Conservation (phyloP, 768 basidiomycete species). For the Mycena albidolilacea region DNA sequence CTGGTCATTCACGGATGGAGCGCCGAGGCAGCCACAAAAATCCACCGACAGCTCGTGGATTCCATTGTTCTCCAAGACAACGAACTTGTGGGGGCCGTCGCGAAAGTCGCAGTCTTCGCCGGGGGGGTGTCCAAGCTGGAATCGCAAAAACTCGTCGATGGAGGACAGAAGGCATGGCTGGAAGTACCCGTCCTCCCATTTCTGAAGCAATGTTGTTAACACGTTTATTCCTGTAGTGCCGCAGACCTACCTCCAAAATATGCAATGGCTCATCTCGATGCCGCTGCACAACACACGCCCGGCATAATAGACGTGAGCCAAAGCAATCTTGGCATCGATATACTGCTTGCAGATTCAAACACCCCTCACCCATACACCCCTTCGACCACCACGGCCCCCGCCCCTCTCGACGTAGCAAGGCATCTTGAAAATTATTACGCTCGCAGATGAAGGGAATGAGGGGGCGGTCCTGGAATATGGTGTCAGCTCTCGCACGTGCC, state of each 20-base stretch:
- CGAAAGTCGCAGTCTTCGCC: slow-evolving; percentile 32
- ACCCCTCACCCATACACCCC: slow-evolving; percentile 23
- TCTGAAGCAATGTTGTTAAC: slow-evolving; percentile 16
- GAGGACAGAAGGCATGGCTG: slow-evolving; percentile 3
- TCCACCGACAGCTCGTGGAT: slow-evolving; percentile 39
- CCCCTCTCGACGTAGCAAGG: slow-evolving; percentile 35
- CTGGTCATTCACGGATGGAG: slow-evolving; percentile 21
- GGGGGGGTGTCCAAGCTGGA: slow-evolving; percentile 42
- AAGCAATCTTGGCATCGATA: slow-evolving; percentile 38
- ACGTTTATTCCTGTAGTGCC: not conserved
- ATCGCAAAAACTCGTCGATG: slow-evolving; percentile 16
- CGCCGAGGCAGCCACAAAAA: slow-evolving; percentile 40
- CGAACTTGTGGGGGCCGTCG: slow-evolving; percentile 23
- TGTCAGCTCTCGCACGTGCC: not conserved
- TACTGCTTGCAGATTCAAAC: not conserved
- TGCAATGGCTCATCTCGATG: slow-evolving; percentile 40
- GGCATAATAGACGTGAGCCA: slow-evolving; percentile 31
- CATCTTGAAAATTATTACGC: slow-evolving; percentile 37
- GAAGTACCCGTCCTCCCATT: slow-evolving; percentile 41
- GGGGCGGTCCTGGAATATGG: slow-evolving; percentile 1
- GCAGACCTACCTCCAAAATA: slow-evolving; percentile 35
- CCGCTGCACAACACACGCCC: slow-evolving; percentile 31
- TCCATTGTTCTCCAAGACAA: slow-evolving; percentile 43
- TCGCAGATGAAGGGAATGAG: not conserved
- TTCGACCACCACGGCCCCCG: slow-evolving; percentile 30